Percentiles rank a stretch among this genome's conserved stretches.
phyloP scores from a whole-genome alignment of 2,329 filamentous ascomycete genomes.

The Cladorrhinum sp. region DNA sequence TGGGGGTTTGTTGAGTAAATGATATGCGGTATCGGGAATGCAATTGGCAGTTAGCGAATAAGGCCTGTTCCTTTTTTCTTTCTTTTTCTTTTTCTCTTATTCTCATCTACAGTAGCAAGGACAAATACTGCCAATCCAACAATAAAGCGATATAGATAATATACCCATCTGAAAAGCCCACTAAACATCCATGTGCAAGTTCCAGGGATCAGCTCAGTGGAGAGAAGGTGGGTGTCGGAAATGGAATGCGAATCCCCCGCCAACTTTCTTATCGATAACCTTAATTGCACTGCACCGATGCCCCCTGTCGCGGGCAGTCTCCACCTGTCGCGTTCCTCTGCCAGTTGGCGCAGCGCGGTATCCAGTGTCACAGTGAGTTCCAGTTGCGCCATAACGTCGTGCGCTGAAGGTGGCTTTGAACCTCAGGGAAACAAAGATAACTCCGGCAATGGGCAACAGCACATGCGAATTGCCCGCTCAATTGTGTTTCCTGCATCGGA shows the following conservation, averaged over 20 bases:
- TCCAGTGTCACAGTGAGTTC: not conserved
- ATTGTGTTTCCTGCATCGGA: not conserved
- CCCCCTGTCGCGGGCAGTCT: not conserved
- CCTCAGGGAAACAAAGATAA: not conserved
- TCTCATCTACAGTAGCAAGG: too few relatives aligned
- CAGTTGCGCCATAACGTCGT: too few relatives aligned
- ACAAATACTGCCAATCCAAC: too few relatives aligned
- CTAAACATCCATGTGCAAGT: too few relatives aligned
- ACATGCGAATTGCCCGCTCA: not conserved
- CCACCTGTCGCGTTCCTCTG: not conserved
- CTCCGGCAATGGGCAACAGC: constrained; percentile 9
- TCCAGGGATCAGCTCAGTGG: not conserved
- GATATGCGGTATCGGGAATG: too few relatives aligned
- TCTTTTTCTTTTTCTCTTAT: not conserved
- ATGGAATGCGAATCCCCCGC: constrained; percentile 5
- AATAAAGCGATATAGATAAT: not conserved
- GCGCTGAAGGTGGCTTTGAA: not conserved
- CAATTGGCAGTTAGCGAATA: not conserved
- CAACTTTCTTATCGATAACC: constrained; percentile 22
- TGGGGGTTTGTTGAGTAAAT: too few relatives aligned
- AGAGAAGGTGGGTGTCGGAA: not conserved
- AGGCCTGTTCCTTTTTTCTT: not conserved
- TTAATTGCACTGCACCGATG: constrained; percentile 22
- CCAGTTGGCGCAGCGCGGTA: not conserved
- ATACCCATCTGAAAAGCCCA: not conserved